These are phyloP conservation scores for Dittrichia graveolens DNA, from an alignment of 129 eudicot genomes.

Conservation along the genomic window DNA sequence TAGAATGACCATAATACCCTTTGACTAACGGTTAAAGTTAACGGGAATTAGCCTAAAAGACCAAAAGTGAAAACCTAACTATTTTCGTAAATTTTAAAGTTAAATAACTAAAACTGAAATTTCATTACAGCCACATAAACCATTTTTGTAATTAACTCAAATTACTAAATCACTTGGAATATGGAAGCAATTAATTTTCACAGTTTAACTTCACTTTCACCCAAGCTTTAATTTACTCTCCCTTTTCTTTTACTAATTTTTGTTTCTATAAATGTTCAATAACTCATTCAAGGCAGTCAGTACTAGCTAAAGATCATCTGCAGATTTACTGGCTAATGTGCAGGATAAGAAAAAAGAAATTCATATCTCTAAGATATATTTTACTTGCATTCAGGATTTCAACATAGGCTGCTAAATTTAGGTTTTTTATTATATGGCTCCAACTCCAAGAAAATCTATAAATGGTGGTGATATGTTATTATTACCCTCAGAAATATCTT, in stretches of 20 bases:
- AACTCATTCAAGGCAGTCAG: slow-evolving; percentile 28
- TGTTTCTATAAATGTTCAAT: slow-evolving; percentile 16
- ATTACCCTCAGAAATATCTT: slow-evolving; percentile 38
- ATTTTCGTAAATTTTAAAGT: no score
- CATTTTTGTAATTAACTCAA: no score
- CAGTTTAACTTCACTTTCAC: slow-evolving; percentile 24
- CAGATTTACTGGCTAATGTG: slow-evolving; percentile 23
- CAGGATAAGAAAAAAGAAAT: neutral
- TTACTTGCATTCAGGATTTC: slow-evolving; percentile 18
- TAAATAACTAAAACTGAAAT: no score
- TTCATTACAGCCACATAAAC: no score
- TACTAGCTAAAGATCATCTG: slow-evolving; percentile 35
- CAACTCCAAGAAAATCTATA: slow-evolving; percentile 98
- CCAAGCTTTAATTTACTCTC: slow-evolving; percentile 11
- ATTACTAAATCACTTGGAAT: neutral
- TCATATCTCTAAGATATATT: slow-evolving; percentile 11
- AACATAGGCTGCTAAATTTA: neutral
- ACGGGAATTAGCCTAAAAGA: no score
- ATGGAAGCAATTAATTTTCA: slow-evolving; percentile 9
- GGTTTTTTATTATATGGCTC: slow-evolving; percentile 54
- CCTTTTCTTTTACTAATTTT: neutral
- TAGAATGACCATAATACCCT: no score
- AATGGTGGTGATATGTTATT: slow-evolving; percentile 53
- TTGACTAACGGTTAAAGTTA: no score
- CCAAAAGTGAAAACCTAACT: no score